Evolutionary conservation across 768 basidiomycete genomes (phyloP).

Genomic region (Tulasnella sp.): DNA sequence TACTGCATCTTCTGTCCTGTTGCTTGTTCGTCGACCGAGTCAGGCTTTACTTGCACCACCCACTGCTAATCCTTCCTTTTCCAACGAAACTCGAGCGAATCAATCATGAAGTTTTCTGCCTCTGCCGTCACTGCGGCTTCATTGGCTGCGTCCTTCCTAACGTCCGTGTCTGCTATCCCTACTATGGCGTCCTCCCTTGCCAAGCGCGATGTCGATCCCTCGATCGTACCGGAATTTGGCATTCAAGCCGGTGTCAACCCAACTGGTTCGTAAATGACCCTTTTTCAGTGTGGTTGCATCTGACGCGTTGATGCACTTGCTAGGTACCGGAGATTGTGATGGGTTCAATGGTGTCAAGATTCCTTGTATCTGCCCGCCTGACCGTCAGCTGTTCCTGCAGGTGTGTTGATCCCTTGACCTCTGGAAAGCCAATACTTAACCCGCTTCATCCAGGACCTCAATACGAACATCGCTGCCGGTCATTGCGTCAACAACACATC

Average conservation of each 20-base stretch:
- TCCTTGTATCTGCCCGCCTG: slow-evolving; percentile 54
- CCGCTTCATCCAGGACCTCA: slow-evolving; percentile 28
- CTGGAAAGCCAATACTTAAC: background rate
- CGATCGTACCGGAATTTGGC: slow-evolving; percentile 49
- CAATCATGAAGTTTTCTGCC: background rate
- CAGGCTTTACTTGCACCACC: too few species aligned
- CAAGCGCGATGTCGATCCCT: slow-evolving; percentile 9
- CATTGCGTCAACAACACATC: slow-evolving; percentile 53
- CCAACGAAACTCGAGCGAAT: background rate
- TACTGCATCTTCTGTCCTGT: too few species aligned
- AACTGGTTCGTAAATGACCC: slow-evolving; percentile 33
- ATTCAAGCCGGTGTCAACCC: slow-evolving; percentile 44
- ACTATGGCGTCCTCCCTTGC: too few species aligned
- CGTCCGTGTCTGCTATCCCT: background rate
- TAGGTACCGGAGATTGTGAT: slow-evolving; percentile 54
- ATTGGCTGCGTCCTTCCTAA: background rate
- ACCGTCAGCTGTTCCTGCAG: slow-evolving; percentile 39
- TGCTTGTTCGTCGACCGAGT: too few species aligned
- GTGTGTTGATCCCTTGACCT: slow-evolving; percentile 25
- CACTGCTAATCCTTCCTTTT: too few species aligned
- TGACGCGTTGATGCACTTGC: background rate
- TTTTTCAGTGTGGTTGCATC: background rate
- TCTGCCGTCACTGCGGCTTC: background rate
- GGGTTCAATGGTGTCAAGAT: slow-evolving; percentile 46
- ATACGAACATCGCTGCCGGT: slow-evolving; percentile 47